Conservation (phyloP, 2,329 filamentous ascomycete species). For the Aspergillus udagawae region DNA sequence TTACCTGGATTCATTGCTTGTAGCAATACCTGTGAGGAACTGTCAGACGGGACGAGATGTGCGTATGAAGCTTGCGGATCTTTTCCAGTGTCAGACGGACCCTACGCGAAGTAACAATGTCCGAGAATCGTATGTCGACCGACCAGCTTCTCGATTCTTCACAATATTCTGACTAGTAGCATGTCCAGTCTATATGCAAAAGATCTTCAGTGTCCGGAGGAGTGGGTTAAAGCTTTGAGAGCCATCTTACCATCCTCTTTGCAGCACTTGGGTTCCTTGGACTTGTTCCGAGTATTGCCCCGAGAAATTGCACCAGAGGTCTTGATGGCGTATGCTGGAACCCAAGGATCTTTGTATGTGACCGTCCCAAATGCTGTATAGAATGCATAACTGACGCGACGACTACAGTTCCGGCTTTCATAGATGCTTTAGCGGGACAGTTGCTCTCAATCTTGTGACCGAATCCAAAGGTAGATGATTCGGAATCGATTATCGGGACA, state of each 20-base stretch:
- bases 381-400: background rate
- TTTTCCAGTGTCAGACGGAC: slow-evolving; percentile 14
- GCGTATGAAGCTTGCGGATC: slow-evolving; percentile 30
- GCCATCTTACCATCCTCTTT: slow-evolving; percentile 28
- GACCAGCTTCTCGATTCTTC: background rate
- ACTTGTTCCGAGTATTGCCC: slow-evolving; percentile 33
- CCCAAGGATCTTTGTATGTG: slow-evolving; percentile 27
- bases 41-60: slow-evolving; percentile 32
- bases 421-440: slow-evolving; percentile 35
- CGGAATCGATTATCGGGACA: background rate
- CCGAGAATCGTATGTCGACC: slow-evolving; percentile 20
- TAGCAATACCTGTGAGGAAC: slow-evolving; percentile 32
- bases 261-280: slow-evolving; percentile 30
- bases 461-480: slow-evolving; percentile 25
- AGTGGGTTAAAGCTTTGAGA: slow-evolving; percentile 28
- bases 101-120: slow-evolving; percentile 1
- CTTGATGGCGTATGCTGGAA: slow-evolving; percentile 37
- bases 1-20: background rate
- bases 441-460: slow-evolving; percentile 32
- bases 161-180: slow-evolving; percentile 10
- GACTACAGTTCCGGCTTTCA: slow-evolving; percentile 31
- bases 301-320: slow-evolving; percentile 32
- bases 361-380: background rate
- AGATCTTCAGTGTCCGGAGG: slow-evolving; percentile 30
- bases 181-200: slow-evolving; percentile 32